A percentile compares a stretch with the other conserved stretches of the same genome.
Evolutionary conservation across 805 yeast species (phyloP).

Genomic region (Yarrowia deformans): DNA sequence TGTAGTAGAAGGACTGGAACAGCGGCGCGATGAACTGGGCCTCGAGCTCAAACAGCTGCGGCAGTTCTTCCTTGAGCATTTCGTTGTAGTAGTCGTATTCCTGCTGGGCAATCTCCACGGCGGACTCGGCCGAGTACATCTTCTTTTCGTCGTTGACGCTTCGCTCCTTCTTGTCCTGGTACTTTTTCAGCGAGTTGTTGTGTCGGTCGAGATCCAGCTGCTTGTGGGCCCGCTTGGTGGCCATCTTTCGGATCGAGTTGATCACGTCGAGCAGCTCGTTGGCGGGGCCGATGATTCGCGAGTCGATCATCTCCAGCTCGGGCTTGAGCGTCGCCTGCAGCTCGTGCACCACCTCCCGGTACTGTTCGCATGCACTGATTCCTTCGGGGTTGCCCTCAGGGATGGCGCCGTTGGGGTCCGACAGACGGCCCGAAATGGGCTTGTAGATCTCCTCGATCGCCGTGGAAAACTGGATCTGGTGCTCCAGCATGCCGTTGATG

Average conservation of each 20-base stretch:
- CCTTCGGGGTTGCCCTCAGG: constrained; percentile 98
- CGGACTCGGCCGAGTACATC: constrained; percentile 87
- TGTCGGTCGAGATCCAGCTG: constrained; percentile 92
- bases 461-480: constrained; percentile 93
- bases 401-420: constrained; percentile 84
- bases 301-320: constrained; percentile 89
- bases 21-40: constrained; percentile 92
- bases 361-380: constrained; percentile 90
- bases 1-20: constrained; percentile 92
- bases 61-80: constrained; percentile 89
- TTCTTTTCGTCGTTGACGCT: constrained; percentile 90
- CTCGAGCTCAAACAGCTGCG: constrained; percentile 84
- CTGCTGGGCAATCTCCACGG: constrained; percentile 87
- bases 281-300: constrained; percentile 88
- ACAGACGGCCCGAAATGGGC: constrained; percentile 90
- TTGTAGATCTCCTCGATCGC: constrained; percentile 95
- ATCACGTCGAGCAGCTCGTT: constrained; percentile 86
- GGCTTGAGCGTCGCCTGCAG: constrained; percentile 87
- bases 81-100: constrained; percentile 96
- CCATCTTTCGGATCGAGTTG: constrained; percentile 86
- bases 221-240: constrained; percentile 93
- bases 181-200: constrained; percentile 69
- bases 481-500: constrained; percentile 90
- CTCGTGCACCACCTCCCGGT: constrained; percentile 85
- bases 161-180: constrained; percentile 81